phyloP scores from a whole-genome alignment of 192 early-diverging fungal species.

The Umbelopsis sp. region DNA sequence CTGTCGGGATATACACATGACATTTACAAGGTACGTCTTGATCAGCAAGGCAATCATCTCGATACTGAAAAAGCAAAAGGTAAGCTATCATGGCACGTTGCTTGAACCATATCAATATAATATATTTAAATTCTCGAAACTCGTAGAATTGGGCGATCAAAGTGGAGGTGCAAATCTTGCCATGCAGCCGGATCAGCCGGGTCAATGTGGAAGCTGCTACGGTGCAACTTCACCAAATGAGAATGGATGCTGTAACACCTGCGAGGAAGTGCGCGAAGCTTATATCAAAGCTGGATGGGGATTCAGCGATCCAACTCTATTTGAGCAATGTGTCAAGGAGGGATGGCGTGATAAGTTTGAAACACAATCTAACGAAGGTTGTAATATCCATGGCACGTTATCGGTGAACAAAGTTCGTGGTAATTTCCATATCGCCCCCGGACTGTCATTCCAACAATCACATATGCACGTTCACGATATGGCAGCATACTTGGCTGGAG shows the following conservation, averaged over 20 bases:
- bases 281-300: slow-evolving; percentile 86
- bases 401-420: slow-evolving; percentile 92
- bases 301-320: slow-evolving; percentile 68
- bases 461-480: slow-evolving; percentile 83
- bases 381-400: slow-evolving; percentile 79
- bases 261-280: slow-evolving; percentile 86
- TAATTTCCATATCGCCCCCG: slow-evolving; percentile 93
- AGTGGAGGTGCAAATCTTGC: slow-evolving; percentile 37
- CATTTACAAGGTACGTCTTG: slow-evolving; percentile 82
- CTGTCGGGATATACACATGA: slow-evolving; percentile 77
- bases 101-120: not conserved
- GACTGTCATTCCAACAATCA: slow-evolving; percentile 72
- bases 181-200: slow-evolving; percentile 32
- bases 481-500: slow-evolving; percentile 51
- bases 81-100: slow-evolving; percentile 27
- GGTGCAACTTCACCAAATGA: slow-evolving; percentile 64
- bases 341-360: slow-evolving; percentile 75
- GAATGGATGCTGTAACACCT: slow-evolving; percentile 92
- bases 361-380: slow-evolving; percentile 87
- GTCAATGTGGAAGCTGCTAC: slow-evolving; percentile 90
- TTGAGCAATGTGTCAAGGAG: slow-evolving; percentile 93
- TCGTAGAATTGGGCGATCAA: slow-evolving; percentile 57
- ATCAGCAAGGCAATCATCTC: slow-evolving; percentile 66
- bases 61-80: slow-evolving; percentile 57
- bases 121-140: not conserved